Evolutionary conservation across 2,329 filamentous ascomycete genomes (phyloP), one percentile per base, ranked within the genome.

Genomic region (Anisogramma anomala): DNA sequence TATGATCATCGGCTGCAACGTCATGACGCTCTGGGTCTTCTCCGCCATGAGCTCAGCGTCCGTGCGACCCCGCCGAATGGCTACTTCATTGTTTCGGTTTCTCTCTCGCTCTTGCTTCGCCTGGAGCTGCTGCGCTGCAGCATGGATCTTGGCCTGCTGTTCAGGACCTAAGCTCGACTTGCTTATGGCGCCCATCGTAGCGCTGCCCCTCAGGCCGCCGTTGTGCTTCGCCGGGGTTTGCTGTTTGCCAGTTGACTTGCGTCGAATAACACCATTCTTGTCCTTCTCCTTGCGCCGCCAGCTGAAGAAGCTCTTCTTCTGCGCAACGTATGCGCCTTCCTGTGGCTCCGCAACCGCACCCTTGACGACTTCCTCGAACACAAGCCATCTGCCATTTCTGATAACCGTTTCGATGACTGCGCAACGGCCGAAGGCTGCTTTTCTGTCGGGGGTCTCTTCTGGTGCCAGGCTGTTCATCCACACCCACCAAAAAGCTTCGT

Each of bases 401-500:
- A 96, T 91, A 11, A 75, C 69, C 0, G 91, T 96, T 60, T 98
- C 91, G 33, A 96, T 74, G 28, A 98, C 72, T 15, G 91, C 86
- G 55, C 91, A 98, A 48, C 91, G 76, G 27, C 91, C 91, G 58
- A 98, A 98, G 0, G 88, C 86, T 5, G 88, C 82, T 58, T 98
- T 98, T 46, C 91, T 78, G 34, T 81, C 73, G 0, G 78, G 63
- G 0, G 88, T 84, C 63, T 98, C 91, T 55, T 98, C 91, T 1
- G 45, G 83, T 1, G 89, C 87, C 54, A 98, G 66, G 68, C 89
- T 96, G 52, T 79, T 93, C 72, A 98, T 96, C 91, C 91, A 98
- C 3, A 96, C 91, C 89, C 91, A 96, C 91, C 91, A 98, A 60
- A 98, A 98, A 1, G 87, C 82, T 58, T 96, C 89, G 53, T 98